Conservation (phyloP, 495 filamentous ascomycete species). For the Neurospora intermedia region DNA sequence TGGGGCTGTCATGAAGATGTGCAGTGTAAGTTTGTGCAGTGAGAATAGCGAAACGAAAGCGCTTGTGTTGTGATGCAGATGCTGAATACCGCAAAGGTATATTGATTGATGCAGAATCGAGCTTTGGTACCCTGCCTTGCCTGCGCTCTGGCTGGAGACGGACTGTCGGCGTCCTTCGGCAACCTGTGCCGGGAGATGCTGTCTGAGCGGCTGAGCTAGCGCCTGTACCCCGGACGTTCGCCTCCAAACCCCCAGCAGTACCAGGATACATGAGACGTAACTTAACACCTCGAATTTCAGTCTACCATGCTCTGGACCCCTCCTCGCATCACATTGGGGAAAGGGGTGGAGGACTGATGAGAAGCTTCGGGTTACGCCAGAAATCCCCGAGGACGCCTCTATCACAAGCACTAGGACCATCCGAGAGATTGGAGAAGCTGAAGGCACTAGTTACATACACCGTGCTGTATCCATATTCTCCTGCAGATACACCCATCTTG, state of each 20-base stretch:
- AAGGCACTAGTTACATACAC: neutral
- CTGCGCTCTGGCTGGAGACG: slow-evolving; percentile 10
- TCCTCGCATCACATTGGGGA: neutral
- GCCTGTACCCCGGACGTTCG: slow-evolving; percentile 16
- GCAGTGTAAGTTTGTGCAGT: neutral
- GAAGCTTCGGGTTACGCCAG: neutral
- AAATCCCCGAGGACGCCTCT: neutral
- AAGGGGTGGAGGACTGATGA: neutral
- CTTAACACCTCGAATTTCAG: neutral
- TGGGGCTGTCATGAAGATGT: neutral
- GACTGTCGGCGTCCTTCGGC: slow-evolving; percentile 8
- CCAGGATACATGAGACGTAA: neutral
- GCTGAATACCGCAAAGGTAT: neutral
- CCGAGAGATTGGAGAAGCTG: neutral
- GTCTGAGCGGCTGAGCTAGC: slow-evolving; percentile 14
- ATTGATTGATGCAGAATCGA: slow-evolving; percentile 13
- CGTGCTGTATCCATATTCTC: neutral
- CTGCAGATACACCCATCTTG: neutral
- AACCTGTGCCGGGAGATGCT: slow-evolving; percentile 12
- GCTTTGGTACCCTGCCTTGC: slow-evolving; percentile 2
- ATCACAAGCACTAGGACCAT: neutral
- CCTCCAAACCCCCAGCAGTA: slow-evolving; percentile 23
- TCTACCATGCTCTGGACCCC: neutral
- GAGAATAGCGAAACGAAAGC: neutral
- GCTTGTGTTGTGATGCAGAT: neutral